phyloP scores from a whole-genome alignment of 306 rosid species.

The Vachellia pachyceras region DNA sequence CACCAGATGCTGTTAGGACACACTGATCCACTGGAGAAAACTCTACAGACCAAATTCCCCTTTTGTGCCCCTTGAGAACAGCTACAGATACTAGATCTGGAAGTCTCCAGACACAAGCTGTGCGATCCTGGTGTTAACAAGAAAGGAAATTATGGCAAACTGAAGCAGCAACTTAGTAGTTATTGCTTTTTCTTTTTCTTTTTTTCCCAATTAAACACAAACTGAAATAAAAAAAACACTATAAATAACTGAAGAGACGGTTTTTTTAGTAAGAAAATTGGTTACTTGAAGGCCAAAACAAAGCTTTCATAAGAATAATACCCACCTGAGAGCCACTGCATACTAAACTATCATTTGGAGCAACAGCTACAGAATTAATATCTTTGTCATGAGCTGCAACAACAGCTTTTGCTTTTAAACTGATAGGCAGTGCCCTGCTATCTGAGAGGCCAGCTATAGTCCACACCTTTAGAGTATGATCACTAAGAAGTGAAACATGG shows the following conservation, averaged over 20 bases:
- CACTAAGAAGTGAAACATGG: conserved; percentile 63
- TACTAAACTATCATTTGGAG: conserved; percentile 92
- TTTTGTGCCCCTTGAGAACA: conserved; percentile 89
- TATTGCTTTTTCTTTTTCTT: neutral
- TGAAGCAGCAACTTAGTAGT: conserved; percentile 1
- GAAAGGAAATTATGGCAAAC: conserved; percentile 13
- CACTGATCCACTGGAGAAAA: conserved; percentile 98
- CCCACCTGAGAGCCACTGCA: conserved; percentile 99
- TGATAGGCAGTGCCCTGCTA: conserved; percentile 47
- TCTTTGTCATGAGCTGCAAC: conserved; percentile 98
- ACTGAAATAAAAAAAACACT: neutral
- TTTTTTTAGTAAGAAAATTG: conserved; percentile 21
- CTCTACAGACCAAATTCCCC: conserved; percentile 96
- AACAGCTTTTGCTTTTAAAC: conserved; percentile 86
- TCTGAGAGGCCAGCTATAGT: conserved; percentile 70
- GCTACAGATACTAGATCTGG: conserved; percentile 78
- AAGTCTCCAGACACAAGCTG: conserved; percentile 96
- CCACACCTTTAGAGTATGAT: conserved; percentile 94
- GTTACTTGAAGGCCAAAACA: conserved; percentile 24
- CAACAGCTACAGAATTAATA: conserved; percentile 90
- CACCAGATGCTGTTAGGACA: conserved; percentile 95
- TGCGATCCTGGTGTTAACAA: conserved; percentile 72
- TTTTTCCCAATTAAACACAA: conserved; percentile 19
- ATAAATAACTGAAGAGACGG: neutral
- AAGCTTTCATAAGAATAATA: conserved; percentile 33